Base-by-base conservation (phyloP, 257 asterid species). In the Nicotiana obtusifolia region DNA sequence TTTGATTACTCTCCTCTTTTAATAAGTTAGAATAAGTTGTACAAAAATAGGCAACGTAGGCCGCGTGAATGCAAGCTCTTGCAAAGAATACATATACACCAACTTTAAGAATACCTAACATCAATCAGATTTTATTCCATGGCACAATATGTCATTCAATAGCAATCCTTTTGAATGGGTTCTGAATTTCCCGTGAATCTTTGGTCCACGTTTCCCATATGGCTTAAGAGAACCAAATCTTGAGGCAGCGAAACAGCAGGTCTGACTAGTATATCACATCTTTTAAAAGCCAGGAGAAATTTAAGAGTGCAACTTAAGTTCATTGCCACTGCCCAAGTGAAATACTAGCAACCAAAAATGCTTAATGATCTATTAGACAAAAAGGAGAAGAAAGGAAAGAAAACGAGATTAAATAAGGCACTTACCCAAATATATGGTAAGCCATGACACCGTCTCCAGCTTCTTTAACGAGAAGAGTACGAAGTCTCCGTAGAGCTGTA, bases 391-490 rank as follows among this genome's bases (percentile, higher is more conserved):
- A 41, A 35, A 10, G 20, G 44, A 57, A 68, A 61, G 28, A 30
- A 75, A 61, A 54, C 47, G 35, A 20, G 35, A 8, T 59, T 64
- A 53, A 64, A 76, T 62, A n/a, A 4, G 17, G 35, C n/a, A 57
- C 89, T 19, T 86, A 95, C 99, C 85, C 87, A 68, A 91, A 95
- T 82, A 95, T 87, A 86, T 95, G 98, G 90, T 95, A 77, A 17
- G 94, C 90, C 80, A 6, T 76, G 83, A 86, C 80, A 67, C 91
- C 90, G 0, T 90, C 97, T 66, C 89, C 98, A 49, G 86, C 89
- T 88, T 92, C 97, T 87, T 84, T 91, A 78, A 87, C 77, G 76
- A 95, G 91, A 83, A 10, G 4, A 64, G 84, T 71, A 84, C 97
- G 90, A 81, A 95, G 99, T 81, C 66, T 24, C 71, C 97, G 91